Conservation (phyloP, 768 basidiomycete species). For the Boletus reticulatus region DNA sequence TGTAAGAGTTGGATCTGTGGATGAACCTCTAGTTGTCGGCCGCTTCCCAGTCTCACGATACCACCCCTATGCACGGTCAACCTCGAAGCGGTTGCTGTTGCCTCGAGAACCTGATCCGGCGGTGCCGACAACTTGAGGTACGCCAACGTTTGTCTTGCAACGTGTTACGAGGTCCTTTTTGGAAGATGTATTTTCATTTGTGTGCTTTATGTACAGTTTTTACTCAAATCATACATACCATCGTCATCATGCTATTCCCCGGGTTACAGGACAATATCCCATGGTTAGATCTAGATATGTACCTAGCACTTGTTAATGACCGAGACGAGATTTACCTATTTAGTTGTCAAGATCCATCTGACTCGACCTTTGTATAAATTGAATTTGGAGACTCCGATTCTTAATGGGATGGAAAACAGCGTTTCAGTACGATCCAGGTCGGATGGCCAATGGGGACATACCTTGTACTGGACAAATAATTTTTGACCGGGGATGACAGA, state of each 20-base stretch:
- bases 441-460: neutral
- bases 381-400: neutral
- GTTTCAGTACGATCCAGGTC: too few relatives aligned
- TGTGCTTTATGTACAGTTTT: neutral
- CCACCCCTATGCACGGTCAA: conserved; percentile 20
- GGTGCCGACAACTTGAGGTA: neutral
- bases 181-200: neutral
- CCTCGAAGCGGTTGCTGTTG: conserved; percentile 15
- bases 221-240: neutral
- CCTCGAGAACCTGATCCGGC: conserved; percentile 10
- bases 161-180: neutral
- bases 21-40: conserved; percentile 16
- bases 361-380: neutral
- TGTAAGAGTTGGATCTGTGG: neutral
- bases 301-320: neutral
- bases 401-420: too few relatives aligned
- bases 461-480: neutral
- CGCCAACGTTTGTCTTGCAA: neutral
- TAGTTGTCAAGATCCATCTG: neutral
- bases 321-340: neutral
- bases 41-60: neutral
- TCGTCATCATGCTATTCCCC: neutral
- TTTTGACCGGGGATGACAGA: neutral
- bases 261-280: neutral
- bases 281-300: neutral